Evolutionary conservation across 176 grass and related monocot genomes (phyloP).

Genomic region (Aegilops bicornis): DNA sequence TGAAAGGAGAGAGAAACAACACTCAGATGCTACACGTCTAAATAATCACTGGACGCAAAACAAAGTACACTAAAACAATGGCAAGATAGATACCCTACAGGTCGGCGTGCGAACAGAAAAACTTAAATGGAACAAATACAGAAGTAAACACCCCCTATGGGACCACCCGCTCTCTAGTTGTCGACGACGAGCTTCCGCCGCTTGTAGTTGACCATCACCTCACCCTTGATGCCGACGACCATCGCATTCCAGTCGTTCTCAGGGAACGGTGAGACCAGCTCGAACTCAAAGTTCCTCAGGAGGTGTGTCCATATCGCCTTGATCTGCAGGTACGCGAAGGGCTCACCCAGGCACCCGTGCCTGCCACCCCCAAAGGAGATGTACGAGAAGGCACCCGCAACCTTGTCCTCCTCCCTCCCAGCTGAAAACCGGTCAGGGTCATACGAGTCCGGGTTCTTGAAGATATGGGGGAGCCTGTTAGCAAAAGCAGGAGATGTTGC

Average conservation of each 20-base stretch:
- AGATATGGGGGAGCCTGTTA: constrained; percentile 86
- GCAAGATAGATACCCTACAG: constrained; percentile 15
- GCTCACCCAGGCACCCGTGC: constrained; percentile 90
- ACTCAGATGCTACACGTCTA: constrained; percentile 3
- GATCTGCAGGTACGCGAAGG: constrained; percentile 93
- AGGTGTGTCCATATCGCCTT: constrained; percentile 94
- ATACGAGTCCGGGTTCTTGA: constrained; percentile 76
- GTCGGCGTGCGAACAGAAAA: not conserved
- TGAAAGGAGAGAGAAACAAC: not conserved
- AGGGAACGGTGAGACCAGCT: constrained; percentile 85
- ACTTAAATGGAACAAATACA: constrained; percentile 41
- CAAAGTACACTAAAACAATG: constrained; percentile 36
- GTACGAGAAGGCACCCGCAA: constrained; percentile 85
- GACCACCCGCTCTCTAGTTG: constrained; percentile 30
- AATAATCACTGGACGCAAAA: constrained; percentile 33
- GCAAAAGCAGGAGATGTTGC: constrained; percentile 86
- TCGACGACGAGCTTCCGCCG: constrained; percentile 67
- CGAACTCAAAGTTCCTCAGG: constrained; percentile 94
- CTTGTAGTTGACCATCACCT: constrained; percentile 91
- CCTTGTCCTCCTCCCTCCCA: constrained; percentile 92
- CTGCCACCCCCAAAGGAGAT: constrained; percentile 89
- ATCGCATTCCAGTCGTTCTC: constrained; percentile 93
- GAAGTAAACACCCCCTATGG: constrained; percentile 22
- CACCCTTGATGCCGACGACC: constrained; percentile 85
- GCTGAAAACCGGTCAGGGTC: constrained; percentile 72